Base-by-base conservation (phyloP, 2,329 filamentous ascomycete genomes). In the Clonostachys sp. region DNA sequence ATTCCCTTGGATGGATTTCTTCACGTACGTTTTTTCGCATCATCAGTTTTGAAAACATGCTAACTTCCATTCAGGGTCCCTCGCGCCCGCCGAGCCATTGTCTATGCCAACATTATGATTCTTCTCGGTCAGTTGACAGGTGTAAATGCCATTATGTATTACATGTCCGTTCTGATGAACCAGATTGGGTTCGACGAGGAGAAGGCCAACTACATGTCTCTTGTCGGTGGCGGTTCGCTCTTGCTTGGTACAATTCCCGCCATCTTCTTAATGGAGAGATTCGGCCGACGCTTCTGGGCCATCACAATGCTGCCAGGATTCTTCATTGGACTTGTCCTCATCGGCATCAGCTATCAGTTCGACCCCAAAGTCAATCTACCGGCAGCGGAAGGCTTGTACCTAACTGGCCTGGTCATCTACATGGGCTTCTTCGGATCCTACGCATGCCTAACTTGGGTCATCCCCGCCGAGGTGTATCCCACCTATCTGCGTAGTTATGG, bases 261-360 rank as follows among this genome's bases (percentile, higher is more conserved):
- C 1, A 80, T 85, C 47, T 74, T 87, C 59, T 78, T 79, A 52
- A 89, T 89, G 85, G 86, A 89, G 58, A 78, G 73, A 4, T 88
- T 83, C 44, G 85, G 85, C 12, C 81, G 86, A 18, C 81, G 85
- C 5, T 88, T 88, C 74, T 89, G 85, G 86, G 86, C 84, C 34
- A 86, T 83, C 51, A 74, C 74, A 5, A 89, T 86, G 79, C 68
- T 89, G 39, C 84, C 84, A 0, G 82, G 84, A 1, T 89, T 88
- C 72, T 86, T 89, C 56, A 60, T 88, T 41, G 85, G 85, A 14
- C 71, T 89, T 1, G 64, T 87, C 10, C 69, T 89, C 20, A 83
- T 89, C 50, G 36, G 36, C 3, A 18, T 39, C 12, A 39, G 36
- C 36, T 39, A 39, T 18, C 14, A 18, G 12, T n/a, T 86, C 39